phyloP scores from a whole-genome alignment of 2,329 filamentous ascomycete genomes.

The Trematosphaeria pertusa region DNA sequence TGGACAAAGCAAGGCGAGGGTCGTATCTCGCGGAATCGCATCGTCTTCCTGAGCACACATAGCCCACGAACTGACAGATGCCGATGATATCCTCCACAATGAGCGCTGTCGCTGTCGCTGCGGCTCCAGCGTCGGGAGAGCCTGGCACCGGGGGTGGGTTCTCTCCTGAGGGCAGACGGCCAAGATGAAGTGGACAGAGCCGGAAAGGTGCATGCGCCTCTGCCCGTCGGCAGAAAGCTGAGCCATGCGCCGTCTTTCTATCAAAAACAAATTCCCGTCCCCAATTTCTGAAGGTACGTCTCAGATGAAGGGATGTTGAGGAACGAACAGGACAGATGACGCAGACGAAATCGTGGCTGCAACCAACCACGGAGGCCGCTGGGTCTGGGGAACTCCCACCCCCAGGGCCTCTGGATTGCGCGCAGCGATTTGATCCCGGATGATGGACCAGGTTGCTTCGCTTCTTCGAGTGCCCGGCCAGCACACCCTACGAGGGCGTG shows the following conservation, averaged over 20 bases:
- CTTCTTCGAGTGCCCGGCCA: too few species aligned
- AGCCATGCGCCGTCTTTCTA: constrained; percentile 30
- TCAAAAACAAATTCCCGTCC: constrained; percentile 54
- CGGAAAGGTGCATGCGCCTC: too few species aligned
- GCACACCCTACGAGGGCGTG: too few species aligned
- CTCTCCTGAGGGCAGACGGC: too few species aligned
- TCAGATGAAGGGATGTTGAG: constrained; percentile 57
- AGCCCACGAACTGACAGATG: constrained; percentile 33
- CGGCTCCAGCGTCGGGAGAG: constrained; percentile 22
- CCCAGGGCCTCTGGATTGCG: constrained; percentile 55
- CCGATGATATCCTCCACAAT: constrained; percentile 45
- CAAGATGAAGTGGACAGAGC: too few species aligned
- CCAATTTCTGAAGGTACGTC: constrained; percentile 54
- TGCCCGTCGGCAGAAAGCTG: constrained; percentile 21
- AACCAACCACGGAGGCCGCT: too few species aligned
- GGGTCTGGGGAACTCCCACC: too few species aligned
- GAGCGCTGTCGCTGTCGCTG: constrained; percentile 33
- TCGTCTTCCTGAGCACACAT: too few species aligned
- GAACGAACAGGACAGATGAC: constrained; percentile 54
- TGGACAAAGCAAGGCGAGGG: too few species aligned
- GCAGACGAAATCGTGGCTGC: constrained; percentile 56
- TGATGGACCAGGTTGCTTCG: constrained; percentile 63
- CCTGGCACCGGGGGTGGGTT: constrained; percentile 16
- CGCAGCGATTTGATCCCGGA: constrained; percentile 60
- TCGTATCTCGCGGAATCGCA: too few species aligned